Conservation (phyloP, 495 filamentous ascomycete genomes). For the Penicillium goetzii region DNA sequence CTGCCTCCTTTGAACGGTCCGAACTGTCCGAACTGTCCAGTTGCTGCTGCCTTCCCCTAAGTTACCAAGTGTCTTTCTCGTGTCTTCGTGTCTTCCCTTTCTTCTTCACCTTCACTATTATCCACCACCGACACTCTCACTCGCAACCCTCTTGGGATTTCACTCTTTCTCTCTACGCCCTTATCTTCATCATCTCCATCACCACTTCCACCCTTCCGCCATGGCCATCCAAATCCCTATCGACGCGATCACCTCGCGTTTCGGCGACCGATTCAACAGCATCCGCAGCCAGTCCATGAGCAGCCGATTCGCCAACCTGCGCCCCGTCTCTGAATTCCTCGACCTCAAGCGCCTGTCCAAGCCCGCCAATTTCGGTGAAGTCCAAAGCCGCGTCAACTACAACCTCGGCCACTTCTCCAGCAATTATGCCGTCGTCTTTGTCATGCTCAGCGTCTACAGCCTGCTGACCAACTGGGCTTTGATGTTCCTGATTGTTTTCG, state of each 20-base stretch:
- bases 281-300: conserved; percentile 75
- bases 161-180: conserved; percentile 19
- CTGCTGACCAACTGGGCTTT: conserved; percentile 81
- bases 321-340: conserved; percentile 89
- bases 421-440: conserved; percentile 94
- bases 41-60: background rate
- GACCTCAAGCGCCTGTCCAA: conserved; percentile 95
- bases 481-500: conserved; percentile 89
- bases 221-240: conserved; percentile 95
- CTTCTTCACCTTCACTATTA: background rate
- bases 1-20: conserved; percentile 14
- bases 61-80: background rate
- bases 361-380: conserved; percentile 85
- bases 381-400: conserved; percentile 95
- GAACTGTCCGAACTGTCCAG: background rate
- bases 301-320: conserved; percentile 88
- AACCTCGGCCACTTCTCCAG: conserved; percentile 96
- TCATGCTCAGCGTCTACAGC: conserved; percentile 94
- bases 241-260: conserved; percentile 85
- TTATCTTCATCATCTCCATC: conserved; percentile 10
- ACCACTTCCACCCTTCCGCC: conserved; percentile 23
- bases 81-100: background rate
- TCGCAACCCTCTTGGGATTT: conserved; percentile 1
- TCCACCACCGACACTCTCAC: background rate
- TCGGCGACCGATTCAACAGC: conserved; percentile 76